Evolutionary conservation across 148 eudicot genomes (phyloP).

Genomic region (Nepenthes mirabilis): DNA sequence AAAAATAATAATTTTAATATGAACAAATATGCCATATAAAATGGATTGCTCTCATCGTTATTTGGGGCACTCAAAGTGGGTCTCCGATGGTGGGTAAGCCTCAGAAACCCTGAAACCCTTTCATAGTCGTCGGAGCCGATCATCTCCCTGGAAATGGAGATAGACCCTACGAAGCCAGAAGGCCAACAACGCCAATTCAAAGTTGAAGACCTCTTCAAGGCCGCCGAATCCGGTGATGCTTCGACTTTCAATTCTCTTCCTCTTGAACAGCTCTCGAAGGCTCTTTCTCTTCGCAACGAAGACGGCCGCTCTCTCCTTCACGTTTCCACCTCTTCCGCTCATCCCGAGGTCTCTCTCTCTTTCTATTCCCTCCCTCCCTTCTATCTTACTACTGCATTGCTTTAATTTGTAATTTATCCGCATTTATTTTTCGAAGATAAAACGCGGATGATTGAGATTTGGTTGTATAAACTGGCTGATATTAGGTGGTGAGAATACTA

Average conservation of each 20-base stretch:
- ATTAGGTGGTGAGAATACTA: conserved; percentile 64
- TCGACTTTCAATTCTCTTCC: conserved; percentile 51
- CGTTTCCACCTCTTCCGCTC: conserved; percentile 60
- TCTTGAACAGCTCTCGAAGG: conserved; percentile 23
- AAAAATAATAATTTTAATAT: too few relatives aligned
- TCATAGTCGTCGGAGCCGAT: too few relatives aligned
- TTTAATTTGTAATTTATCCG: too few relatives aligned
- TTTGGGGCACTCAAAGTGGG: too few relatives aligned
- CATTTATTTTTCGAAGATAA: too few relatives aligned
- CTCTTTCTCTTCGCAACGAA: conserved; percentile 70
- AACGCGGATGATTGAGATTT: background rate
- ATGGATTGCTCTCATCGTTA: too few relatives aligned
- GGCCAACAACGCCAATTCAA: background rate
- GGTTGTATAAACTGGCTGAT: conserved; percentile 1
- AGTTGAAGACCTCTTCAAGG: conserved; percentile 55
- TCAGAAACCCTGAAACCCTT: too few relatives aligned
- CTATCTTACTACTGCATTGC: background rate
- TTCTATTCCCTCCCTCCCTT: background rate
- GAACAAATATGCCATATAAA: too few relatives aligned
- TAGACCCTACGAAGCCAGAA: background rate
- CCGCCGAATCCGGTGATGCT: conserved; percentile 60
- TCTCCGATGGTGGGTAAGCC: too few relatives aligned
- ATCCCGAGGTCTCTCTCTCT: conserved; percentile 24
- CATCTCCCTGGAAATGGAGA: background rate
- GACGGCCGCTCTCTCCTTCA: conserved; percentile 87